Base-by-base conservation (phyloP, 345 rosid species). In the Rhodamnia rubescens region DNA sequence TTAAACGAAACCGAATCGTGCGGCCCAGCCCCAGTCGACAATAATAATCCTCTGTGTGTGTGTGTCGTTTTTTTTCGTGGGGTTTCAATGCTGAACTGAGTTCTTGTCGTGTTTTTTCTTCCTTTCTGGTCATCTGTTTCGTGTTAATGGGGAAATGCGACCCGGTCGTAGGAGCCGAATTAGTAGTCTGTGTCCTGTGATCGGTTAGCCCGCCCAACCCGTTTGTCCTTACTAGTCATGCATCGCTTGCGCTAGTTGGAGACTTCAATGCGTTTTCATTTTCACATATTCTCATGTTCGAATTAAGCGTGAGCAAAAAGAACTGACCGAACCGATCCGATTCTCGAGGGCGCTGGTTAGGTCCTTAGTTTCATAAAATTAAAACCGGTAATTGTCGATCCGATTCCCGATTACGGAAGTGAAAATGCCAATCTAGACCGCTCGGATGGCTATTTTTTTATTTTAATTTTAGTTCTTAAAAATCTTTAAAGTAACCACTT, bases 21-120 rank as follows among this genome's bases (percentile, higher is more conserved):
- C 75, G 44, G 11, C 10, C 75, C 75, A 10, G 44, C 36, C 24
- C 44, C 47, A 20, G 75, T 64, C 44, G 36, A 64, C 44, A 1
- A 11, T 9, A 20, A 69, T 9, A 20, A 69, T 9, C 78, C 18
- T 11, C 21, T 3, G 74, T 16, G 5, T 18, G 9, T 20, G 1
- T 14, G 29, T 4, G 1, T 7, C 1, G 12, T 0, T n/a, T 5
- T 14, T n/a, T 59, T n/a, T n/a, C 0, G 8, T 20, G 44, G 40
- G 40, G 40, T 36, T 36, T 9, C 50, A 9, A 49, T 29, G 74
- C 74, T 61, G 21, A 27, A 61, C 74, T 15, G 42, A 18, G 74
- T 7, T 0, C 1, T 0, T 14, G 11, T 61, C 42, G 15, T 3
- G 20, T 64, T 64, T 69, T 10, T 1, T 36, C 40, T 18, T 20